A percentile compares a stretch with the other conserved stretches of the same genome.
phyloP scores from a whole-genome alignment of 148 eudicot genomes.

The Arctostaphylos glauca region DNA sequence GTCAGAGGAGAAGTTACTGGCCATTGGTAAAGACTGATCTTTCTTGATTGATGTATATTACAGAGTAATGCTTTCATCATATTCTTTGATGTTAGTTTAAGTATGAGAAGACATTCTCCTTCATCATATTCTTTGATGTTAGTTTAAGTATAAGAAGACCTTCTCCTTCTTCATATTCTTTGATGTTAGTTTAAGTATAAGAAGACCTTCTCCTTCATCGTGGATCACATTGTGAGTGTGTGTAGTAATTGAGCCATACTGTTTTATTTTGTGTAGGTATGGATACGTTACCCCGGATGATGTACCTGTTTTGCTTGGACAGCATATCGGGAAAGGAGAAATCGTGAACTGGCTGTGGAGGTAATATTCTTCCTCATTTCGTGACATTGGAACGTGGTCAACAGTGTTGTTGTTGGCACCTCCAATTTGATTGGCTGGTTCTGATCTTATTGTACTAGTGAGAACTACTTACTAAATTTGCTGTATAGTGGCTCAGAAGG shows the following conservation, averaged over 20 bases:
- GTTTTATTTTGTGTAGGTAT: constrained; percentile 54
- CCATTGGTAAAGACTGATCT: constrained; percentile 63
- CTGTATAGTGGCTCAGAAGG: background rate
- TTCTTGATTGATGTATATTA: background rate
- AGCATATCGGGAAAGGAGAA: constrained; percentile 83
- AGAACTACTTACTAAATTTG: background rate
- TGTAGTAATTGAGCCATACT: constrained; percentile 8
- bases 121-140: background rate
- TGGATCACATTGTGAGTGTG: background rate
- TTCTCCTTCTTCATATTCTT: background rate
- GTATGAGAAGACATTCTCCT: background rate
- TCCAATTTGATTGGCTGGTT: background rate
- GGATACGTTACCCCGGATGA: constrained; percentile 94
- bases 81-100: background rate
- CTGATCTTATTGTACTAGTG: background rate
- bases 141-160: background rate
- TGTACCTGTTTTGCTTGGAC: constrained; percentile 77
- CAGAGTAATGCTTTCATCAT: constrained; percentile 4
- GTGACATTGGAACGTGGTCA: background rate
- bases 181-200: background rate
- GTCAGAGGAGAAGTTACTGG: constrained; percentile 59
- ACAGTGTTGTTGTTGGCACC: background rate
- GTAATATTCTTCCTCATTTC: constrained; percentile 34
- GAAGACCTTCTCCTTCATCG: background rate
- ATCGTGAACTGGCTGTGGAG: constrained; percentile 88